Evolutionary conservation across 305 asterid species (phyloP).

Genomic region (Fraxinus albicans): DNA sequence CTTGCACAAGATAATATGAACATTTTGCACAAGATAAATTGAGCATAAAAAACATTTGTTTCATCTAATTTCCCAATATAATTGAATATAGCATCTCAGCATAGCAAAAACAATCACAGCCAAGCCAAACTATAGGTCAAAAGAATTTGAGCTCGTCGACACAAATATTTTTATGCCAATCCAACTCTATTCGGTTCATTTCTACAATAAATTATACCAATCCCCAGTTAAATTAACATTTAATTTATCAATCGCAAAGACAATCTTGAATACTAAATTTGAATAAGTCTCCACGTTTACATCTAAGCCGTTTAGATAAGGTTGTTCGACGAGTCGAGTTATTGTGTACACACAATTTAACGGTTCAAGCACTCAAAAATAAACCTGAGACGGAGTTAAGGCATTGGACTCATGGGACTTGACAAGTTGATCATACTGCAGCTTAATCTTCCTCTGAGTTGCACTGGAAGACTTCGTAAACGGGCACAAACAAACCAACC

Average conservation of each 20-base stretch:
- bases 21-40: background rate
- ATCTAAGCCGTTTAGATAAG: background rate
- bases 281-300: background rate
- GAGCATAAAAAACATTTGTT: background rate
- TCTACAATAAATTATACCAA: background rate
- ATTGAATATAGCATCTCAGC: background rate
- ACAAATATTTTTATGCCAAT: background rate
- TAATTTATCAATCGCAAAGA: background rate
- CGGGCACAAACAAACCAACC: slow-evolving; percentile 64
- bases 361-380: background rate
- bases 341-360: background rate
- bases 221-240: background rate
- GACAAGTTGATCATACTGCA: slow-evolving; percentile 75
- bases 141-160: background rate
- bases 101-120: background rate
- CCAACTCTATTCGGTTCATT: background rate
- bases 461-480: slow-evolving; percentile 68
- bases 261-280: background rate
- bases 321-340: background rate
- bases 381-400: slow-evolving; percentile 73
- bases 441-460: slow-evolving; percentile 78
- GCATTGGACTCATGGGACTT: slow-evolving; percentile 74
- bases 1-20: background rate
- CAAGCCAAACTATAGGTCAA: background rate
- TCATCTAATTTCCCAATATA: background rate